Evolutionary conservation across 1,284 basidiomycete genomes (phyloP).

Genomic region (Erythrobasidium hasegawianum): DNA sequence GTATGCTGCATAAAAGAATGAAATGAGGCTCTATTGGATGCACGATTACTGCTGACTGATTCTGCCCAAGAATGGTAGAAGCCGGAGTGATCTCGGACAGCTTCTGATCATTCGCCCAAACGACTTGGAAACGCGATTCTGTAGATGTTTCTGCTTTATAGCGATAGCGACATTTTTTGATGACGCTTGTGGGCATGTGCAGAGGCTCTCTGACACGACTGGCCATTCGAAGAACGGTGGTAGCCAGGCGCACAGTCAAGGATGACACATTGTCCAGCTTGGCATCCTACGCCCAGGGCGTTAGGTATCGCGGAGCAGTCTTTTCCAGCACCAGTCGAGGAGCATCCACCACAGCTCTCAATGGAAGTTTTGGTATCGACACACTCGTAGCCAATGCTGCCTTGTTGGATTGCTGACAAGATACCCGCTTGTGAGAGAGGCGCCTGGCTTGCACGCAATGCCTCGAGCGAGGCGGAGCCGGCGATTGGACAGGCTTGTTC

Average conservation of each 20-base stretch:
- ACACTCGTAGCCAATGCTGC: slow-evolving; percentile 7
- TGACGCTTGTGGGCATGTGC: too few species aligned
- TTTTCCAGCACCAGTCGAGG: slow-evolving; percentile 1
- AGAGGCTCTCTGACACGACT: not conserved
- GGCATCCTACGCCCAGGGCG: slow-evolving; percentile 3
- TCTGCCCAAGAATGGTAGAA: too few species aligned
- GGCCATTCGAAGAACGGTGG: not conserved
- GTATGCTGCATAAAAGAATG: too few species aligned
- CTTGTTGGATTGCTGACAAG: not conserved
- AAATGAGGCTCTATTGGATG: too few species aligned
- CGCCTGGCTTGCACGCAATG: not conserved
- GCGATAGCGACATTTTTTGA: too few species aligned
- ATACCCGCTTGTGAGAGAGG: not conserved
- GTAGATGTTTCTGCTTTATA: too few species aligned
- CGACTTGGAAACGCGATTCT: too few species aligned
- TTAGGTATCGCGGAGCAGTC: slow-evolving; percentile 5
- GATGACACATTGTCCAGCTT: not conserved
- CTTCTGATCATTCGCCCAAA: too few species aligned
- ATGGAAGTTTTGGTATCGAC: not conserved
- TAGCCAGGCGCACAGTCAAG: slow-evolving; percentile 2
- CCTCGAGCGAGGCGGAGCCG: not conserved
- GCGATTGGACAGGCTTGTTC: slow-evolving; percentile 2
- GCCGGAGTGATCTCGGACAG: too few species aligned
- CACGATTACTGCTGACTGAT: too few species aligned
- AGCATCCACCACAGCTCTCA: slow-evolving; percentile 11